These are phyloP conservation scores for Mycena amicta DNA, from an alignment of 768 basidiomycete genomes.

Conservation along the genomic window DNA sequence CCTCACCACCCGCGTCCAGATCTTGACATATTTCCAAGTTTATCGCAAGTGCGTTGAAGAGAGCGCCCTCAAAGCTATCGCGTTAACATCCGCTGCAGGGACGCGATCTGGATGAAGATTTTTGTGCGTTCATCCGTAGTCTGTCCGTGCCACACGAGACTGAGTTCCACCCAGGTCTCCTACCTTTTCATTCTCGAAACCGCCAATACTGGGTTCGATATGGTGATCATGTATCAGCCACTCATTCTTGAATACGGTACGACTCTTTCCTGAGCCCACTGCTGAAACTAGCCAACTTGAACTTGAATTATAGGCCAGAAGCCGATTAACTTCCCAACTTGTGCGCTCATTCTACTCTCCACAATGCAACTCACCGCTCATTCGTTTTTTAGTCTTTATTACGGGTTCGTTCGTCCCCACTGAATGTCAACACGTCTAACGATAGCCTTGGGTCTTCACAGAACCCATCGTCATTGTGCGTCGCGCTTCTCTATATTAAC, in stretches of 20 bases:
- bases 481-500: neutral
- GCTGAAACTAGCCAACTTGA: neutral
- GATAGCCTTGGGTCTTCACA: conserved; percentile 9
- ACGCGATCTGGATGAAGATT: conserved; percentile 43
- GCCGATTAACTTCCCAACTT: conserved; percentile 19
- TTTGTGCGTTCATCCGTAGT: conserved; percentile 32
- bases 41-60: conserved; percentile 38
- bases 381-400: conserved; percentile 32
- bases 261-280: neutral
- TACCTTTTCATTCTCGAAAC: conserved; percentile 47
- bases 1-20: conserved; percentile 9
- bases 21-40: conserved; percentile 37
- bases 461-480: conserved; percentile 38
- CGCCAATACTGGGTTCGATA: conserved; percentile 45
- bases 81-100: conserved; percentile 30
- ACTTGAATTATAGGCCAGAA: neutral
- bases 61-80: neutral
- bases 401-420: conserved; percentile 24
- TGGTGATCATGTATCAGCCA: conserved; percentile 50
- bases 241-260: conserved; percentile 45
- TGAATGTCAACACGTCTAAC: conserved; percentile 21
- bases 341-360: conserved; percentile 5
- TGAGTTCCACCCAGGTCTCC: conserved; percentile 32
- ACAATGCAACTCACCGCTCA: neutral
- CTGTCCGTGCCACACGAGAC: neutral